Conservation (phyloP, 2,329 filamentous ascomycete species). For the Nemania diffusa region DNA sequence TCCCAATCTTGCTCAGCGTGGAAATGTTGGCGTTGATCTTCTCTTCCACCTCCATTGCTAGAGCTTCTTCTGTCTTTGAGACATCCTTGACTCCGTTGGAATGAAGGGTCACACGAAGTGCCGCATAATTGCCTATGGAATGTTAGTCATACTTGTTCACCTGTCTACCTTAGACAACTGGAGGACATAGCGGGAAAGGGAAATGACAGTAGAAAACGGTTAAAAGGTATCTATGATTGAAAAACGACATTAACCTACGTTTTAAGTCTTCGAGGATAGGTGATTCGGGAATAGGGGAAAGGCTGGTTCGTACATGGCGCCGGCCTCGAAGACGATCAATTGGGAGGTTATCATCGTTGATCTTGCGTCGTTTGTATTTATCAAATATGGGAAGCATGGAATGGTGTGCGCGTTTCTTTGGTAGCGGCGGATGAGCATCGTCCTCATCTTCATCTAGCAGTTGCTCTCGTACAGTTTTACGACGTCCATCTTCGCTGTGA, state of each 20-base stretch:
- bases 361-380: conserved; percentile 30
- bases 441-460: conserved; percentile 33
- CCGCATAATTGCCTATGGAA: conserved; percentile 40
- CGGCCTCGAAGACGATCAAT: conserved; percentile 19
- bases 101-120: conserved; percentile 44
- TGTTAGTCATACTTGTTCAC: conserved; percentile 15
- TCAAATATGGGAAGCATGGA: conserved; percentile 40
- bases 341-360: conserved; percentile 23
- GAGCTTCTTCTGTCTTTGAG: conserved; percentile 33
- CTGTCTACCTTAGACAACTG: neutral
- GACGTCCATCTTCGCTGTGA: conserved; percentile 10
- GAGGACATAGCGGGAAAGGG: neutral
- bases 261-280: conserved; percentile 38
- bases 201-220: neutral
- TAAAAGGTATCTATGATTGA: neutral
- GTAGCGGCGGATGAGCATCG: conserved; percentile 21
- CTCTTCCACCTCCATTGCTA: conserved; percentile 31
- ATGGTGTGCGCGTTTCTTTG: conserved; percentile 36
- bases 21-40: conserved; percentile 38
- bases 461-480: conserved; percentile 16
- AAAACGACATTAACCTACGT: conserved; percentile 27
- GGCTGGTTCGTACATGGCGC: conserved; percentile 8
- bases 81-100: conserved; percentile 40
- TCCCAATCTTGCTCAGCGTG: conserved; percentile 29
- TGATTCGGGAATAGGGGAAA: conserved; percentile 36